A percentile compares a stretch with the other conserved stretches of the same genome.
Conservation (phyloP, 1,284 basidiomycete species). For the Takashimella tepidaria region DNA sequence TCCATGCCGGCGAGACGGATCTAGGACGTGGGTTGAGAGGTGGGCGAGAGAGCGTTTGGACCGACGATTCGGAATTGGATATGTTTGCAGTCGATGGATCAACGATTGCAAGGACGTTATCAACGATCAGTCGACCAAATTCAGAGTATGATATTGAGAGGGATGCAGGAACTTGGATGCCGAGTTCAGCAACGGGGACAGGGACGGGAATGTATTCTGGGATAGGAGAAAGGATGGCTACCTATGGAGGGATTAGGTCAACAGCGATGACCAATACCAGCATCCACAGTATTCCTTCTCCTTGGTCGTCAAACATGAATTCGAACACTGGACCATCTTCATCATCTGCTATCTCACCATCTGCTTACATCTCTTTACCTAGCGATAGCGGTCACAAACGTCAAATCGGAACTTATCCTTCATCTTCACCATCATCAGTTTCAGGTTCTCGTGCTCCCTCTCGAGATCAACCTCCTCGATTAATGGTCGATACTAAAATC, state of each 20-base stretch:
- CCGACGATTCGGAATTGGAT: slow-evolving; percentile 35
- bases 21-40: neutral
- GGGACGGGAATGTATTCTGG: neutral
- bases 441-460: neutral
- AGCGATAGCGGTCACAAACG: no score
- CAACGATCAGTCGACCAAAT: slow-evolving; percentile 18
- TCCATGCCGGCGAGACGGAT: slow-evolving; percentile 4
- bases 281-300: no score
- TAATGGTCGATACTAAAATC: slow-evolving; percentile 18
- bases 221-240: neutral
- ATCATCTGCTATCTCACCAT: no score
- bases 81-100: slow-evolving; percentile 31
- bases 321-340: neutral
- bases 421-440: no score
- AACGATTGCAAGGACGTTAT: slow-evolving; percentile 30
- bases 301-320: no score
- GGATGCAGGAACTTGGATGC: slow-evolving; percentile 8
- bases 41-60: slow-evolving; percentile 14
- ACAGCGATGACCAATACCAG: neutral
- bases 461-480: neutral
- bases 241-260: neutral
- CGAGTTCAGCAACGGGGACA: neutral
- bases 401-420: no score
- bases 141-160: slow-evolving; percentile 18
- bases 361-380: no score